Conservation (phyloP, 2,329 filamentous ascomycete species). For the Claviceps humidiphila region DNA sequence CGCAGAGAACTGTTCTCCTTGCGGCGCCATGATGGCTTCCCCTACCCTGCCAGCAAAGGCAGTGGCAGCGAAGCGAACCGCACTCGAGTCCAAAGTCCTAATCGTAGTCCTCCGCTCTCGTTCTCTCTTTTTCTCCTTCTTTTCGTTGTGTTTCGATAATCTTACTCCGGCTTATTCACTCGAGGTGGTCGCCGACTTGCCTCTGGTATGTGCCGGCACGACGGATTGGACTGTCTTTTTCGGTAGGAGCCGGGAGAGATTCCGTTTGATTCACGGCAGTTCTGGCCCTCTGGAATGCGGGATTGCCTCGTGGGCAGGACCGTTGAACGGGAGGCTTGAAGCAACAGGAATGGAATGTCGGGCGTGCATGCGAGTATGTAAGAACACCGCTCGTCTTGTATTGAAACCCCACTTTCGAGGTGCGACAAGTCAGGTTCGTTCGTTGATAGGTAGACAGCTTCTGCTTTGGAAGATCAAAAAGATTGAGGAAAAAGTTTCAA, state of each 20-base stretch:
- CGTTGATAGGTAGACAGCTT: not conserved
- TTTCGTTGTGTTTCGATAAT: not conserved
- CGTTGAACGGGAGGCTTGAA: not conserved
- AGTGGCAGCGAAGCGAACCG: not conserved
- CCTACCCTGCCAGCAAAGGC: conserved; percentile 7
- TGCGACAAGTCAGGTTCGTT: not conserved
- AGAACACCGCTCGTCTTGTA: not conserved
- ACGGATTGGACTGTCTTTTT: not conserved
- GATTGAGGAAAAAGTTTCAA: not conserved
- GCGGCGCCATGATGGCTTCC: conserved; percentile 45
- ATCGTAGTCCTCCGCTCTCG: not conserved
- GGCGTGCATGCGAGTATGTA: not conserved
- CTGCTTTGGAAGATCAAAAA: not conserved
- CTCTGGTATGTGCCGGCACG: not conserved
- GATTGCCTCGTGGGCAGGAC: not conserved
- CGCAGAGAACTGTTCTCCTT: conserved; percentile 47
- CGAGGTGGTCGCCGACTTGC: not conserved
- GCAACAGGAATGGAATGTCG: not conserved
- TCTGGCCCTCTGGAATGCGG: conserved; percentile 1
- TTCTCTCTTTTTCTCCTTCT: not conserved
- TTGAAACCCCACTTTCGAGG: not conserved
- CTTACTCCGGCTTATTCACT: not conserved
- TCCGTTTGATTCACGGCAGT: not conserved
- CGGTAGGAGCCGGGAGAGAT: not conserved
- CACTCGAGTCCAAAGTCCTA: not conserved